Evolutionary conservation across 306 rosid species (phyloP).

Genomic region (Cucurbita ficifolia): DNA sequence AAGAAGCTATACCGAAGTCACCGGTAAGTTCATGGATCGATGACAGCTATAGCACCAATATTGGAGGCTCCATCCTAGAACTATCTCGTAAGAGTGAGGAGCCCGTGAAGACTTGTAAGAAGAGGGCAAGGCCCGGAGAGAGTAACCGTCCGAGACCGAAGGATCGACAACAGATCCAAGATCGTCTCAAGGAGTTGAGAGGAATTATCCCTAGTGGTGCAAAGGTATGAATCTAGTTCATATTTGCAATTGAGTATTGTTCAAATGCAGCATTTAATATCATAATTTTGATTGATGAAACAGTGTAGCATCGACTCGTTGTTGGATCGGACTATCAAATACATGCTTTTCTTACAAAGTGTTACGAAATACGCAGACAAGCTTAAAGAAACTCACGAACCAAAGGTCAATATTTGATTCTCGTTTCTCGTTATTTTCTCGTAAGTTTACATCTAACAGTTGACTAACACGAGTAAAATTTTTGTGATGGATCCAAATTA

Average conservation of each 20-base stretch:
- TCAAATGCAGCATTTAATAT: neutral
- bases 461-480: neutral
- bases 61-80: conserved; percentile 17
- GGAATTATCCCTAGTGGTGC: conserved; percentile 66
- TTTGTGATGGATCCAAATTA: conserved; percentile 11
- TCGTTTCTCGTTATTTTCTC: neutral
- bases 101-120: conserved; percentile 30
- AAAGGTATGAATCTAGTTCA: conserved; percentile 38
- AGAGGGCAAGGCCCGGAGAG: conserved; percentile 70
- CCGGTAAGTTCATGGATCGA: conserved; percentile 43
- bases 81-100: conserved; percentile 36
- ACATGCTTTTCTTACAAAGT: conserved; percentile 68
- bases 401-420: conserved; percentile 40
- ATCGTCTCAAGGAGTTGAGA: conserved; percentile 69
- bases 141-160: conserved; percentile 75
- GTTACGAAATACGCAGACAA: conserved; percentile 50
- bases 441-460: conserved; percentile 9
- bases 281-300: conserved; percentile 18
- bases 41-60: conserved; percentile 40
- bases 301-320: conserved; percentile 93
- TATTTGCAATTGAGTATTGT: neutral
- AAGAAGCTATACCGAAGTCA: conserved; percentile 31
- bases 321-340: conserved; percentile 68
- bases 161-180: conserved; percentile 97
- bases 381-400: conserved; percentile 41